A percentile compares a stretch with the other conserved stretches of the same genome.
Evolutionary conservation across 768 basidiomycete genomes (phyloP).

Genomic region (Flagelloscypha sp.): DNA sequence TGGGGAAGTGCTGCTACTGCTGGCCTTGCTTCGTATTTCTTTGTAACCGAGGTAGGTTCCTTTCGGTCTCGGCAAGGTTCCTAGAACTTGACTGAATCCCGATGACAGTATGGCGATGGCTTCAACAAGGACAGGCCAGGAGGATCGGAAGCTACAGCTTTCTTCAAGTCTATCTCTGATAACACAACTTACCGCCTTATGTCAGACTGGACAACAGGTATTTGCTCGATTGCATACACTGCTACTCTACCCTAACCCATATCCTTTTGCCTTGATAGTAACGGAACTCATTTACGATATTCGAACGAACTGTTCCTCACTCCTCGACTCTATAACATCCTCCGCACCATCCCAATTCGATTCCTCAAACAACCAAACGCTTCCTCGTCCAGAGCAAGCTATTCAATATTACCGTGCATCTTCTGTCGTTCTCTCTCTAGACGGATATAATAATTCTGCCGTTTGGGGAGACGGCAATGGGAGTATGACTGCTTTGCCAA

Average conservation of each 20-base stretch:
- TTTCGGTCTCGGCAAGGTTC: too few relatives aligned
- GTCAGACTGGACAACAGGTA: constrained; percentile 33
- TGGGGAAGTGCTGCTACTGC: constrained; percentile 22
- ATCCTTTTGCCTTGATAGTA: too few relatives aligned
- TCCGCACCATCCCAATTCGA: constrained; percentile 23
- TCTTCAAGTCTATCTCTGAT: constrained; percentile 19
- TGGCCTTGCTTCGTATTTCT: constrained; percentile 23
- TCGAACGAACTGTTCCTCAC: constrained; percentile 24
- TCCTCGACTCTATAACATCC: constrained; percentile 18
- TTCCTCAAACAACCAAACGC: constrained; percentile 13
- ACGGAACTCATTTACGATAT: constrained; percentile 20
- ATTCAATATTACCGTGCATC: constrained; percentile 39
- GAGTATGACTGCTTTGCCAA: too few relatives aligned
- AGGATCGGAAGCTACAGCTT: constrained; percentile 21
- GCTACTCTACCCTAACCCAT: constrained; percentile 16
- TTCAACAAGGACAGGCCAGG: constrained; percentile 34
- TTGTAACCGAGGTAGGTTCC: constrained; percentile 25
- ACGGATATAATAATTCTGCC: constrained; percentile 40
- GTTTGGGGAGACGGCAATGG: too few relatives aligned
- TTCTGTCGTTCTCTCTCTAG: constrained; percentile 32
- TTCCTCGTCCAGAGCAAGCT: constrained; percentile 29
- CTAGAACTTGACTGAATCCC: too few relatives aligned
- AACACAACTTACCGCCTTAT: constrained; percentile 24
- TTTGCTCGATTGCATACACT: too few relatives aligned
- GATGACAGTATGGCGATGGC: constrained; percentile 37